Evolutionary conservation across 108 stramenopile genomes (phyloP).

Genomic region (Nitzschia sp.): DNA sequence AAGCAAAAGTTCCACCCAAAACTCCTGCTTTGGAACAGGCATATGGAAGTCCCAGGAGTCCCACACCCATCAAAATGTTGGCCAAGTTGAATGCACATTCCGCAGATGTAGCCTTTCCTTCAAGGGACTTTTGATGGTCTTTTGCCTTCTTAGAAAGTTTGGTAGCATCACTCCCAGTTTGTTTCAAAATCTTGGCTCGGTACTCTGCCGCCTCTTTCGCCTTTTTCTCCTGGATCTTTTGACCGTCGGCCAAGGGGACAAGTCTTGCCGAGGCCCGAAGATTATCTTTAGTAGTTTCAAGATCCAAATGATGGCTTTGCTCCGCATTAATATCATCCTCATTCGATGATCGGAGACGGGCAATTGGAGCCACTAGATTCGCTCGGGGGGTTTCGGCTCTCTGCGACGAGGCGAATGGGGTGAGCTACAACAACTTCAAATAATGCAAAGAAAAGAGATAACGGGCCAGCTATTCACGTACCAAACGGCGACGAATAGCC

Average conservation of each 20-base stretch:
- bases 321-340: slow-evolving; percentile 6
- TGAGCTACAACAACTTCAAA: no score
- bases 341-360: slow-evolving; percentile 9
- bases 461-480: slow-evolving; percentile 3
- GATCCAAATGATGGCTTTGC: slow-evolving; percentile 7
- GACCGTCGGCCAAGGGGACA: slow-evolving; percentile 22
- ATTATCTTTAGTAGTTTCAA: slow-evolving; percentile 31
- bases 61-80: slow-evolving; percentile 83
- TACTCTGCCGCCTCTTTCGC: slow-evolving; percentile 52
- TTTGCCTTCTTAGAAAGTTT: slow-evolving; percentile 20
- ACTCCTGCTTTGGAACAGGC: slow-evolving; percentile 63
- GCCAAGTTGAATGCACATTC: slow-evolving; percentile 74
- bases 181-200: slow-evolving; percentile 51
- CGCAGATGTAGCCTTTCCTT: slow-evolving; percentile 55
- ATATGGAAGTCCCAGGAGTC: slow-evolving; percentile 70
- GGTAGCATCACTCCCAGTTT: slow-evolving; percentile 25
- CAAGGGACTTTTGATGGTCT: slow-evolving; percentile 12
- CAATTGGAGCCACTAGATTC: slow-evolving; percentile 14
- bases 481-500: slow-evolving; percentile 27
- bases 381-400: slow-evolving; percentile 16
- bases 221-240: slow-evolving; percentile 33
- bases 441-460: neutral
- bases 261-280: slow-evolving; percentile 17
- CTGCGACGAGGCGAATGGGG: neutral
- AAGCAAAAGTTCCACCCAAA: slow-evolving; percentile 55